phyloP scores from a whole-genome alignment of 2,329 filamentous ascomycete species.

The Dryadomyces quercus-mongolicae region DNA sequence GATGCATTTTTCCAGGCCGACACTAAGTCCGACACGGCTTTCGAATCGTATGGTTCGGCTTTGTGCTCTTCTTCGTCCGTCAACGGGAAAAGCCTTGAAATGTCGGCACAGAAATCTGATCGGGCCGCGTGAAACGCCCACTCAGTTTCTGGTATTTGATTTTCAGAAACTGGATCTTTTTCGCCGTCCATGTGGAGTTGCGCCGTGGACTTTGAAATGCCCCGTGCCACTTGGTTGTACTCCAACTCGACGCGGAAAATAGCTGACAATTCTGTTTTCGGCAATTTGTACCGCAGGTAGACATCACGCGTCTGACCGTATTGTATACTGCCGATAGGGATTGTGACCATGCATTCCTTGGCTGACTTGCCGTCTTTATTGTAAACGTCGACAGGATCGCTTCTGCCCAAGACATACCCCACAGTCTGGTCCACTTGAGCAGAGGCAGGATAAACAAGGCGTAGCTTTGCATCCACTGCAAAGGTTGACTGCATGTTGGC shows the following conservation, averaged over 20 bases:
- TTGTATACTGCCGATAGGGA: conserved; percentile 40
- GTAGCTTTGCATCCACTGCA: conserved; percentile 32
- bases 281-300: conserved; percentile 25
- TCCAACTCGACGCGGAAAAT: conserved; percentile 21
- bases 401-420: conserved; percentile 25
- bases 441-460: conserved; percentile 24
- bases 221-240: conserved; percentile 19
- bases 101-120: conserved; percentile 34
- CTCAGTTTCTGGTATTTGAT: conserved; percentile 18
- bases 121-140: conserved; percentile 41
- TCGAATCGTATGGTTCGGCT: not conserved
- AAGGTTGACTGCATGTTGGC: conserved; percentile 49
- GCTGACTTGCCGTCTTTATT: not conserved
- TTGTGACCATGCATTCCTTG: conserved; percentile 17
- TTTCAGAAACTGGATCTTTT: not conserved
- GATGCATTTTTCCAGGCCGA: not conserved
- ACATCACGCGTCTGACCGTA: conserved; percentile 50
- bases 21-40: conserved; percentile 5
- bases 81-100: conserved; percentile 32
- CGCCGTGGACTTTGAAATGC: not conserved
- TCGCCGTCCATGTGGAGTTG: not conserved
- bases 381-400: conserved; percentile 11
- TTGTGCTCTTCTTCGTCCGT: conserved; percentile 26
- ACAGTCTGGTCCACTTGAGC: conserved; percentile 27
- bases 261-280: not conserved